Evolutionary conservation across 495 filamentous ascomycete genomes (phyloP), one percentile per base, ranked within the genome.

Genomic region (Alectoria sarmentosa): DNA sequence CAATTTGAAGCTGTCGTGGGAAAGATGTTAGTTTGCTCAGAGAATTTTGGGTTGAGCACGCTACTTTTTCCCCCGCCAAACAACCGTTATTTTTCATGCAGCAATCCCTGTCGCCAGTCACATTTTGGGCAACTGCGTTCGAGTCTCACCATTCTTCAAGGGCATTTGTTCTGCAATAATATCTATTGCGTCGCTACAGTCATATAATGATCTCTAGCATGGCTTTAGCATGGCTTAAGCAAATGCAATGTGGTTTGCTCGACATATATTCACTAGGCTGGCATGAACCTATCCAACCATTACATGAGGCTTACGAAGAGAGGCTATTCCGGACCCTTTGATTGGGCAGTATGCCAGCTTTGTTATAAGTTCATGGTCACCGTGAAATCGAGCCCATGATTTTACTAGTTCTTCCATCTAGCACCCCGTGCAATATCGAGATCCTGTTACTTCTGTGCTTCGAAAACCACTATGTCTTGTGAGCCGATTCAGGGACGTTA

Each of bases 401-500:
- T 57, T 17, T 49, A 48, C 42, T 2, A 23, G 5, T 57, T 28
- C 41, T 11, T 41, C 30, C 38, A 21, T 42, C 23, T 34, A 19
- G 30, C 19, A 28, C 56, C 23, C 52, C 36, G 21, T 52, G 34
- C 41, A 58, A 19, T 5, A 4, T 39, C 37, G 41, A 38, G 39
- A 38, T 59, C 17, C 9, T n/a, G 61, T 66, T 75, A 83, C 69
- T 80, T 76, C 54, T 77, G 75, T 19, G 80, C 81, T 69, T 84
- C 78, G 65, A 88, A 88, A 8, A 88, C 76, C 37, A 83, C 80
- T 71, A 56, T 21, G 14, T 30, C 52, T 21, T 64, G 58, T 68
- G 15, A 68, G 62, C 37, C 13, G 15, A 42, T 21, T 5, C 38
- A n/a, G 14, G 10, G n/a, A n/a, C n/a, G 5, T n/a, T 21, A 11